Conservation (phyloP, 352 stramenopile genomes). For the Phytophthora cactorum region DNA sequence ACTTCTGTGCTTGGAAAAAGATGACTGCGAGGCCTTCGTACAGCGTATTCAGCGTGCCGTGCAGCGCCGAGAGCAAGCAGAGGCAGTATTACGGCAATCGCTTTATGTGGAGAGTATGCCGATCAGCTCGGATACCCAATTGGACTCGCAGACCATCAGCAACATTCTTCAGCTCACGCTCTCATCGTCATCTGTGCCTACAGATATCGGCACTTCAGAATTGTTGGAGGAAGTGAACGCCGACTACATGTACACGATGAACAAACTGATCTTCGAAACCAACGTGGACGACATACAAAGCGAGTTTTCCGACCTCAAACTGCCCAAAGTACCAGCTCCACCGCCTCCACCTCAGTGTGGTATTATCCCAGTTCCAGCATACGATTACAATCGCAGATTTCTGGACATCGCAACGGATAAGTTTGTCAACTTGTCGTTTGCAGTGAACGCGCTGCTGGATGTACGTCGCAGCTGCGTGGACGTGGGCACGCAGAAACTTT, state of each 20-base stretch:
- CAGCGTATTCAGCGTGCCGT: slow-evolving; percentile 47
- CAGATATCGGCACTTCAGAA: slow-evolving; percentile 58
- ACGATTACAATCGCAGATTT: slow-evolving; percentile 81
- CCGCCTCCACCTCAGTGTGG: slow-evolving; percentile 51
- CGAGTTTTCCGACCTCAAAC: slow-evolving; percentile 63
- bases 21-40: slow-evolving; percentile 56
- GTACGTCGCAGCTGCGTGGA: slow-evolving; percentile 75
- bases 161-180: slow-evolving; percentile 79
- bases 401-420: slow-evolving; percentile 60
- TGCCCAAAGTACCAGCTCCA: slow-evolving; percentile 35
- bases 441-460: slow-evolving; percentile 75
- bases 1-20: slow-evolving; percentile 70
- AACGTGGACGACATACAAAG: slow-evolving; percentile 63
- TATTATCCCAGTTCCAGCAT: slow-evolving; percentile 55
- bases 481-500: slow-evolving; percentile 61
- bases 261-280: slow-evolving; percentile 91
- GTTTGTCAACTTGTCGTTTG: slow-evolving; percentile 76
- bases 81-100: slow-evolving; percentile 63
- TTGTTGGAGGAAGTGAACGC: slow-evolving; percentile 91
- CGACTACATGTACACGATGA: slow-evolving; percentile 94
- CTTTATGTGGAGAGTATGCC: slow-evolving; percentile 85
- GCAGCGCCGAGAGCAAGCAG: slow-evolving; percentile 59
- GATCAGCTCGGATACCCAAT: slow-evolving; percentile 63
- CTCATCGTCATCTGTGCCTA: slow-evolving; percentile 57
- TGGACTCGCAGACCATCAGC: slow-evolving; percentile 72